Evolutionary conservation across 1,284 basidiomycete genomes (phyloP), one percentile per base, ranked within the genome.

Genomic region (Cystobasidium pallidum): DNA sequence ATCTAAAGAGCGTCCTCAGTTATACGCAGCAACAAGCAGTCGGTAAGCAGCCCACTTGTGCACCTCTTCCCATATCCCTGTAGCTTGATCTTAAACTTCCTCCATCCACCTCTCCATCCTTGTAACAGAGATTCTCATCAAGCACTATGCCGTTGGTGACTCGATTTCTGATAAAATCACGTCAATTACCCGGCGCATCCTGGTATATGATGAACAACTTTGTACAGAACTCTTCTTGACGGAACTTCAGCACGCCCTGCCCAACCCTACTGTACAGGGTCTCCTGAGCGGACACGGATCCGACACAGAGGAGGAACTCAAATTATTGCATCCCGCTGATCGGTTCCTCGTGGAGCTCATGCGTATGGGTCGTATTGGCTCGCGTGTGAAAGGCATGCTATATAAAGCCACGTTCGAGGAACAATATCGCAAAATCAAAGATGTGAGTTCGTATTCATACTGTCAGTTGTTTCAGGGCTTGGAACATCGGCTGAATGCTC

Each of bases 301-400:
- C 78, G 86, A 91, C 7, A 88, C 89, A 71, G 86, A 89, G n/a
- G 91, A 91, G 77, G 94, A 97, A 79, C 86, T 99, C 21, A 88
- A 88, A 47, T 86, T 88, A 55, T 84, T 99, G 34, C 95, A 98
- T 82, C 90, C 91, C 2, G 91, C 96, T 8, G 95, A 99, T 82
- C 88, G 96, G 28, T 86, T 99, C 52, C 94, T 99, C 88, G 94
- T 99, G 45, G 90, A 96, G 77, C 85, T 98, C 51, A 96, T 99
- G 80, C 93, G 97, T 79, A 94, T 98, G 52, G 89, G 96, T 54
- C 90, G 94, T 64, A 85, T 99, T n/a, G 87, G 86, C 30, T 90
- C 92, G 59, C 89, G 96, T 30, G 89, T 98, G 74, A 89, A 96
- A 78, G 90, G 93, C 15, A 94, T 99, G 92, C 84, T 98, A 47